Evolutionary conservation across 768 basidiomycete species (phyloP), one percentile per base, ranked within the genome.

Genomic region (Lyophyllum semitale): DNA sequence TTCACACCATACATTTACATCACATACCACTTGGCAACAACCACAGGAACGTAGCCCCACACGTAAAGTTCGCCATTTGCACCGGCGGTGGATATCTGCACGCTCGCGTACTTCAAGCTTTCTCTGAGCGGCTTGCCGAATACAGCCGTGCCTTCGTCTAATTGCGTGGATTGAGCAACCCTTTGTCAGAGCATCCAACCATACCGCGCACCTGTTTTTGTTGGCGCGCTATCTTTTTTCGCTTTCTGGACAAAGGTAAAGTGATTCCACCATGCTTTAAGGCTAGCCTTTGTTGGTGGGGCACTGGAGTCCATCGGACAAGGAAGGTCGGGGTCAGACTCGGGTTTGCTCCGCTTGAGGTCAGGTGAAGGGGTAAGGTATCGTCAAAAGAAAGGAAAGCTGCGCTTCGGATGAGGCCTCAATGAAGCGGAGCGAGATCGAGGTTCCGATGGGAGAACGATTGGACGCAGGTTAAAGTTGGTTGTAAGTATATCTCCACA

Each of bases 11-110:
- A 30, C 9, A 44, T 43, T 7, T 58, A 44, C 50, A 73, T 77
- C 32, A 61, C 87, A 65, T 63, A 93, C 93, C 94, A 98, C 74
- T 97, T 98, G 43, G 96, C 96, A 38, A 99, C 96, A 49, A 98
- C 95, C 38, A 98, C 93, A 8, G 96, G 96, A 46, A 99, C 92
- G 68, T 90, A 91, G 1, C 95, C 94, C 89, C 92, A 95, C 5
- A 94, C 89, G 67, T 91, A 92, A 17, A 93, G 79, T 60, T 91
- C 85, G 8, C 93, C 93, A 57, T 84, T 84, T 11, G 88, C 78
- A 55, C 89, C 90, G 6, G 91, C 87, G 13, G 95, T 96, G 9
- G 90, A 93, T 67, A 98, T 96, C 66, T 95, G 95, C 1, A 97
- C 96, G 63, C 84, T 89, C 15, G 96, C 96, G 69, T 89, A 89